Evolutionary conservation across 768 basidiomycete genomes (phyloP).

Genomic region (Pulveroboletus sp.): DNA sequence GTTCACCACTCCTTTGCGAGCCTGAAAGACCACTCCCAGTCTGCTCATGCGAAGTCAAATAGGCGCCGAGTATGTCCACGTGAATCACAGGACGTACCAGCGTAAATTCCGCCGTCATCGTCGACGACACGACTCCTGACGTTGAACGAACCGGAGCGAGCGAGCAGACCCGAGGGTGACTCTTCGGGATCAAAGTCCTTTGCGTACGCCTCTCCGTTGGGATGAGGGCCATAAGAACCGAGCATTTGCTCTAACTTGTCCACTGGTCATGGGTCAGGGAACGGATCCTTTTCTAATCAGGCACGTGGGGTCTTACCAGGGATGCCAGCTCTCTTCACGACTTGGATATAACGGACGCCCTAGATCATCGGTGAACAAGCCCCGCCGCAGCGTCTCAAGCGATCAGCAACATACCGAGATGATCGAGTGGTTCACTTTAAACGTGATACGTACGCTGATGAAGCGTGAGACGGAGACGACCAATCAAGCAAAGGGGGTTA

Average conservation of each 20-base stretch:
- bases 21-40: conserved; percentile 76
- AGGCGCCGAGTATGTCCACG: not conserved
- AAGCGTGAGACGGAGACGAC: conserved; percentile 2
- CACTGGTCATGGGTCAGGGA: conserved; percentile 43
- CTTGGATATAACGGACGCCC: conserved; percentile 85
- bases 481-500: not conserved
- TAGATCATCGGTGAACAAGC: conserved; percentile 32
- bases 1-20: conserved; percentile 86
- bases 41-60: conserved; percentile 19
- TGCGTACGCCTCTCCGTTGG: conserved; percentile 58
- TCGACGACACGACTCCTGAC: conserved; percentile 84
- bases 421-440: conserved; percentile 88
- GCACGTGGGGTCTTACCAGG: conserved; percentile 46
- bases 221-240: conserved; percentile 82
- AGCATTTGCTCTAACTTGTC: conserved; percentile 94
- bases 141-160: conserved; percentile 72
- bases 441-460: conserved; percentile 69
- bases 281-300: not conserved
- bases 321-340: conserved; percentile 76
- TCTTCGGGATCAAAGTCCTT: conserved; percentile 77
- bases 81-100: conserved; percentile 48
- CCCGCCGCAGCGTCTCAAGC: not conserved
- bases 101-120: conserved; percentile 79
- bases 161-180: conserved; percentile 76
- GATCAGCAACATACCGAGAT: conserved; percentile 54